Percentiles rank a stretch among this genome's conserved stretches.
Conservation (phyloP, 2,329 filamentous ascomycete species). For the Sporothrix dimorphospora region DNA sequence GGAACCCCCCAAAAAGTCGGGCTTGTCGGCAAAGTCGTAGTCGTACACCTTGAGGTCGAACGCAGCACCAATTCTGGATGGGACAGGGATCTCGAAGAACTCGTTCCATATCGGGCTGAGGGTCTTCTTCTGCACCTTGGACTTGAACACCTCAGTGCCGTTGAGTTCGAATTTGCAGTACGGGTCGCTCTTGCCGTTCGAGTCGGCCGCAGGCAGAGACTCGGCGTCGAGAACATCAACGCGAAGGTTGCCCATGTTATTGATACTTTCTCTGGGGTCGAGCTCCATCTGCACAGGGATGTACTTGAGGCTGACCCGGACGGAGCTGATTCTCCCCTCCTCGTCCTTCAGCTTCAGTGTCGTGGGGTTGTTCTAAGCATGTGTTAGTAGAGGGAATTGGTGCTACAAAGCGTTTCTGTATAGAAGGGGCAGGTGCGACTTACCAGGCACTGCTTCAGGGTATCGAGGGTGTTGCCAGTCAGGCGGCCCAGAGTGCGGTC, state of each 20-base stretch:
- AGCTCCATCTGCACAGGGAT: constrained; percentile 92
- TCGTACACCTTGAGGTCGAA: constrained; percentile 87
- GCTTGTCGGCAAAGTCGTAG: constrained; percentile 95
- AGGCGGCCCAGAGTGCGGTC: constrained; percentile 77
- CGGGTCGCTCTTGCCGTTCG: constrained; percentile 95
- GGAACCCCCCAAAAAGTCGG: constrained; percentile 82
- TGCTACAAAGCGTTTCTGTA: background rate
- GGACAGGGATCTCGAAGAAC: constrained; percentile 81
- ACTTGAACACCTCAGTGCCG: constrained; percentile 89
- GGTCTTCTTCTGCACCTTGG: constrained; percentile 95
- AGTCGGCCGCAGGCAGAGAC: constrained; percentile 89
- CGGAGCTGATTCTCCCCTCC: constrained; percentile 73
- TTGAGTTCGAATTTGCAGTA: constrained; percentile 95
- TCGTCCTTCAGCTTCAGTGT: constrained; percentile 77
- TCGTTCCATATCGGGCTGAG: constrained; percentile 95
- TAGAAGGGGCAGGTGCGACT: constrained; percentile 41
- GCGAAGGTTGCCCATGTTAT: constrained; percentile 94
- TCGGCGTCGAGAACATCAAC: constrained; percentile 89
- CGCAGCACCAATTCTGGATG: constrained; percentile 81
- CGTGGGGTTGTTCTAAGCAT: constrained; percentile 78
- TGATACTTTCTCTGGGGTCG: constrained; percentile 94
- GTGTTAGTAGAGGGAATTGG: constrained; percentile 2
- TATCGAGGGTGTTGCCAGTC: constrained; percentile 81
- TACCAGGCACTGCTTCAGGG: constrained; percentile 84
- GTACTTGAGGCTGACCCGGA: constrained; percentile 93